Evolutionary conservation across 176 grass and related monocot species (phyloP).

Genomic region (Chloris gayana): DNA sequence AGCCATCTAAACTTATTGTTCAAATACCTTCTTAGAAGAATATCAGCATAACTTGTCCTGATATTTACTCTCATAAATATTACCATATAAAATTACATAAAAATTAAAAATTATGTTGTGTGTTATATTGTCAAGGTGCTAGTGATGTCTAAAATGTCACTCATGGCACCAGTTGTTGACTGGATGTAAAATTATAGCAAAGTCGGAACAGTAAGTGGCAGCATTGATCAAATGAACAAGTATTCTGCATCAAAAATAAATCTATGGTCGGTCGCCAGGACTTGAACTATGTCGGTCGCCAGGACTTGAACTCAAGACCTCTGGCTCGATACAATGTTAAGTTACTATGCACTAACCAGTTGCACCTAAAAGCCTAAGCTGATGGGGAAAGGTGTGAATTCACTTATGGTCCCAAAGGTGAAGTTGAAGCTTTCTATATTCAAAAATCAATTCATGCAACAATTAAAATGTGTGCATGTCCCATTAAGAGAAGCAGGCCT

Average conservation of each 20-base stretch:
- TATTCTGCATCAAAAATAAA: neutral
- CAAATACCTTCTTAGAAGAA: neutral
- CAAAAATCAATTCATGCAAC: conserved; percentile 4
- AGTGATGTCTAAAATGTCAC: neutral
- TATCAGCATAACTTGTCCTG: neutral
- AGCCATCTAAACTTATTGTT: neutral
- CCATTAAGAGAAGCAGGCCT: neutral
- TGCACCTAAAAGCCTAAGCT: too few relatives aligned
- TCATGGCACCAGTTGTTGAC: neutral
- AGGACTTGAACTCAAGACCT: too few relatives aligned
- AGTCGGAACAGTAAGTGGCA: neutral
- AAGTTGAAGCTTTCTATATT: conserved; percentile 11
- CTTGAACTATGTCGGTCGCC: too few relatives aligned
- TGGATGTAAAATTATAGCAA: neutral
- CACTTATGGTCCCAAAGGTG: conserved; percentile 3
- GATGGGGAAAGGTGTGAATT: too few relatives aligned
- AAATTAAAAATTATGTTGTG: neutral
- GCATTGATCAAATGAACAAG: conserved; percentile 20
- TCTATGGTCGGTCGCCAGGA: too few relatives aligned
- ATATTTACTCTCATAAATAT: neutral
- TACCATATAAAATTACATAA: neutral
- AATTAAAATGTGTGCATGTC: conserved; percentile 20
- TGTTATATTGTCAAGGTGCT: neutral
- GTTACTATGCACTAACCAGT: too few relatives aligned
- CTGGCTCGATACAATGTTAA: too few relatives aligned